phyloP scores from a whole-genome alignment of 1,139 yeast genomes.

The Geotrichum australiense region DNA sequence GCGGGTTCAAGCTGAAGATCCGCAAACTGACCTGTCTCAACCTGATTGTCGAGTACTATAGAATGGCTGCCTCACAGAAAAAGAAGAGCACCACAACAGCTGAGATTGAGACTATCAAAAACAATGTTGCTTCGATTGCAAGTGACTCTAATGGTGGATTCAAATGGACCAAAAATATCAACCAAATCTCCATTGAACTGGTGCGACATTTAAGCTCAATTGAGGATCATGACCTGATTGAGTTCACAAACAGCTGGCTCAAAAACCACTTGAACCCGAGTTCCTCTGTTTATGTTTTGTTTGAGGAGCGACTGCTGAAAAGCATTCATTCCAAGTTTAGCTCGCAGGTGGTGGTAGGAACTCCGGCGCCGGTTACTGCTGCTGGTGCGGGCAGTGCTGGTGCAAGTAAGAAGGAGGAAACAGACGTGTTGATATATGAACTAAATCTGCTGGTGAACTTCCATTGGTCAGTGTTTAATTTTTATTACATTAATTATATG shows the following conservation, averaged over 20 bases:
- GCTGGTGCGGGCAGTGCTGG: not conserved
- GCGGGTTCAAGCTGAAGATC: slow-evolving; percentile 73
- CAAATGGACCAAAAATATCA: slow-evolving; percentile 83
- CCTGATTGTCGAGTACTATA: slow-evolving; percentile 29
- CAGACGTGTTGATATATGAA: not conserved
- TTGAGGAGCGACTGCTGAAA: slow-evolving; percentile 2
- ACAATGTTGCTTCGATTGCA: slow-evolving; percentile 69
- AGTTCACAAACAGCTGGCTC: slow-evolving; percentile 6
- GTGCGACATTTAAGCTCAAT: slow-evolving; percentile 38
- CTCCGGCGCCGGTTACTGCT: not conserved
- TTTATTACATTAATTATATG: slow-evolving; percentile 1
- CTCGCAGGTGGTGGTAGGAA: not conserved
- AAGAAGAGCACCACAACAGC: not conserved
- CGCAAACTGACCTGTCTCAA: slow-evolving; percentile 78
- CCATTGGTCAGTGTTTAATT: slow-evolving; percentile 7
- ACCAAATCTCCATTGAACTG: slow-evolving; percentile 64
- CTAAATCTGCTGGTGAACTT: slow-evolving; percentile 4
- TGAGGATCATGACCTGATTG: not conserved
- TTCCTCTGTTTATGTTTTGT: slow-evolving; percentile 2
- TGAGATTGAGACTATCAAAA: slow-evolving; percentile 10
- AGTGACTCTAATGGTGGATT: slow-evolving; percentile 81
- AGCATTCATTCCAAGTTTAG: not conserved
- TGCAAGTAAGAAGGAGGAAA: not conserved
- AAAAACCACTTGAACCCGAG: slow-evolving; percentile 5
- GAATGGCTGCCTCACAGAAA: not conserved